Base-by-base conservation (phyloP, 805 yeast genomes). In the Naumovozyma baii region DNA sequence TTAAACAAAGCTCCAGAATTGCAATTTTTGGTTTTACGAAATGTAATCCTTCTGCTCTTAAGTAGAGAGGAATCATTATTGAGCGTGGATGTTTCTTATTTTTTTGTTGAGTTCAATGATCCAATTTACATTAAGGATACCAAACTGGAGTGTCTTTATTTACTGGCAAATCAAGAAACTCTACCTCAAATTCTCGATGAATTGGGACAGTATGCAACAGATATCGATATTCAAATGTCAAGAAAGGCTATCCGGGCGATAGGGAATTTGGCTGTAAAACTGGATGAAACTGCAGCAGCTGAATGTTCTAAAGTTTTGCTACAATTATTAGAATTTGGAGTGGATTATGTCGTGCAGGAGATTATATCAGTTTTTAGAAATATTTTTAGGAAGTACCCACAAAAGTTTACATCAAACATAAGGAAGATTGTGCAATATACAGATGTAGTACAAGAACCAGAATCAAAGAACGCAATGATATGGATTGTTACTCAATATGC, bases 51-150 rank as follows among this genome's bases (percentile, higher is more conserved):
- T 25, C 61, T 88, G 29, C 68, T 88, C 19, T 67, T 86, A 40
- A 76, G 83, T 38, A 73, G 78, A 43, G 78, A 80, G 10, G 68
- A 72, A 17, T 63, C 86, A 40, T 78, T 31, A 61, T 67, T 58
- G 18, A 46, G 46, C 18, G 66, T 83, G 39, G 92, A 83, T 45
- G 85, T 84, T n/a, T 74, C 77, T 39, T 74, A 77, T 63, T 85
- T 88, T 55, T 87, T 85, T 61, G 80, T 92, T 62, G 78, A 77
- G 43, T 83, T 75, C 51, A 81, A 83, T 56, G 96, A 88, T 57
- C 92, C 94, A 1, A 76, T 83, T 17, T 90, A 84, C 57, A 78
- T 90, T 54, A 85, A 87, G 57, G 90, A 86, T 51, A 83, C 96
- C 4, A 90, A 90, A 54, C 66, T 90, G 34, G 96, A 90, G 55